Conservation (phyloP, 2,329 filamentous ascomycete genomes). For the Colletotrichum kahawae region DNA sequence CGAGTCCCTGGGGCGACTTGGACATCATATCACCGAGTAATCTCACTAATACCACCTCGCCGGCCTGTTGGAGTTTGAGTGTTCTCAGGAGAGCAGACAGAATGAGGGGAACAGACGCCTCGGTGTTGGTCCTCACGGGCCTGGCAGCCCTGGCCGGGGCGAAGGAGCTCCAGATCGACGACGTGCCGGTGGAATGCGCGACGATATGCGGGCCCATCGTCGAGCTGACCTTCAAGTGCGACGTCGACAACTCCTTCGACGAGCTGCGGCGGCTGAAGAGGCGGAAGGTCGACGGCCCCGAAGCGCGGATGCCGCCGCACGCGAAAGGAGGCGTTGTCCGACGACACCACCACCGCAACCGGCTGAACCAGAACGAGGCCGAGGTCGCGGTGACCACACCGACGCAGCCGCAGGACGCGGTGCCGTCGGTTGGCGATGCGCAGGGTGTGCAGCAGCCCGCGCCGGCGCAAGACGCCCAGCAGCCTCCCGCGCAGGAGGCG, state of each 20-base stretch:
- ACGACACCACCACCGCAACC: constrained; percentile 7
- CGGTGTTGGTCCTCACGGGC: constrained; percentile 32
- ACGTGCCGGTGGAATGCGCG: constrained; percentile 43
- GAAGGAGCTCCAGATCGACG: constrained; percentile 36
- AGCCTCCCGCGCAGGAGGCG: not conserved
- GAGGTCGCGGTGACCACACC: not conserved
- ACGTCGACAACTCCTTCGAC: constrained; percentile 25
- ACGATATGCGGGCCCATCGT: constrained; percentile 48
- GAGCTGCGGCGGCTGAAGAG: constrained; percentile 31
- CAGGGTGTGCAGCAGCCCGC: not conserved
- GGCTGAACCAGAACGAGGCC: not conserved
- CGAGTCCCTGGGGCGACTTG: not conserved
- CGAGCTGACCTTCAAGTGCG: constrained; percentile 43
- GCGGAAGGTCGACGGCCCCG: constrained; percentile 19
- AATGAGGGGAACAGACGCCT: constrained; percentile 32
- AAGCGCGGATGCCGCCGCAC: not conserved
- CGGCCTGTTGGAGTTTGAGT: not conserved
- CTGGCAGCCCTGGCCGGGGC: constrained; percentile 31
- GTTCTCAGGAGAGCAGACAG: too few species aligned
- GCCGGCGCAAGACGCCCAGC: not conserved
- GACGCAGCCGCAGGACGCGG: not conserved
- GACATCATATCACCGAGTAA: not conserved
- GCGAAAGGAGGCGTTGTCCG: not conserved
- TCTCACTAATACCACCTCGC: not conserved
- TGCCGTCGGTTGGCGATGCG: not conserved